Evolutionary conservation across 176 grass and related monocot genomes (phyloP).

Genomic region (Lolium rigidum): DNA sequence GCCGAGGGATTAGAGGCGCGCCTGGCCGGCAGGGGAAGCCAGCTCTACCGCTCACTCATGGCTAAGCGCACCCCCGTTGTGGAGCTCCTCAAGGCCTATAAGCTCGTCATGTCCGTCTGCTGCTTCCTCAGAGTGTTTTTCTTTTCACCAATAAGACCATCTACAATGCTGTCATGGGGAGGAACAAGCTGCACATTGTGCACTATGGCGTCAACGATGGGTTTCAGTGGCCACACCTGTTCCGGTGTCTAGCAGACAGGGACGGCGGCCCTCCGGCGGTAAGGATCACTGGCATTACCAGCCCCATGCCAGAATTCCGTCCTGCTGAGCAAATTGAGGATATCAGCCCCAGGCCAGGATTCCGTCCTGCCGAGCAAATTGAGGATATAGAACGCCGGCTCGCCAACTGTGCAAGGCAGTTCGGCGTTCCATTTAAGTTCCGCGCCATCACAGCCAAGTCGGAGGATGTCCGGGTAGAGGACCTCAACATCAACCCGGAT

Average conservation of each 20-base stretch:
- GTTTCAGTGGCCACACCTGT: constrained; percentile 58
- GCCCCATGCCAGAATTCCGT: neutral
- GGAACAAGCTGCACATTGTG: constrained; percentile 55
- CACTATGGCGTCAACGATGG: constrained; percentile 44
- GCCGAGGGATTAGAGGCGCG: constrained; percentile 56
- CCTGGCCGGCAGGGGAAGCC: constrained; percentile 49
- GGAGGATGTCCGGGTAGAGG: constrained; percentile 32
- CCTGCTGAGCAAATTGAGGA: too few species aligned
- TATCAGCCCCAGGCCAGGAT: constrained; percentile 30
- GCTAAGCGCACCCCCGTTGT: constrained; percentile 32
- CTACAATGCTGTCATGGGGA: constrained; percentile 23
- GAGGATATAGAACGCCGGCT: constrained; percentile 48
- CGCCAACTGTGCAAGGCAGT: constrained; percentile 27
- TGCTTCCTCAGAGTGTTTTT: constrained; percentile 40
- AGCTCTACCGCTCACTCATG: constrained; percentile 48
- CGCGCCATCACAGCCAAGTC: constrained; percentile 45
- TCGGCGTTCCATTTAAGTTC: constrained; percentile 51
- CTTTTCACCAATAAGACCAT: constrained; percentile 54
- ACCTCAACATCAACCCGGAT: constrained; percentile 43
- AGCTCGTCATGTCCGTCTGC: constrained; percentile 50
- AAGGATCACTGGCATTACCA: constrained; percentile 50
- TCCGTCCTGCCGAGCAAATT: constrained; percentile 43
- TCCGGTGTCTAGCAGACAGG: constrained; percentile 24
- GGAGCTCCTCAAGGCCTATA: constrained; percentile 51
- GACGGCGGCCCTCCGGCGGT: constrained; percentile 44